These are phyloP conservation scores for Fusarium sublunatum DNA, from an alignment of 2,329 filamentous ascomycete genomes.

Conservation along the genomic window DNA sequence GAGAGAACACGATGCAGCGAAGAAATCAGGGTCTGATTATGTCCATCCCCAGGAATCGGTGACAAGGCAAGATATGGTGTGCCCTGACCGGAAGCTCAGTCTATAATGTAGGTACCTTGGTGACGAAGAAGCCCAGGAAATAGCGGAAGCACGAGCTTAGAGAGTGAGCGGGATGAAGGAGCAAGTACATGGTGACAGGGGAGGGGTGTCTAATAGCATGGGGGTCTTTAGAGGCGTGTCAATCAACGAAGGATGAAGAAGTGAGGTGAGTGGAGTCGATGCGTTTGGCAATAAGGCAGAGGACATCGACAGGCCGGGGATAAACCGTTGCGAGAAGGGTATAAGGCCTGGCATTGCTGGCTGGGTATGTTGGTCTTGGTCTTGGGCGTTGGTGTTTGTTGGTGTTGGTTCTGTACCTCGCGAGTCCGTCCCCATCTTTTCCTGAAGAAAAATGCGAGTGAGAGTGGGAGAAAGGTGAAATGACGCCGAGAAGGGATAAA, in stretches of 20 bases:
- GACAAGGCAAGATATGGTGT: slow-evolving; percentile 30
- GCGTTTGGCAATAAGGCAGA: slow-evolving; percentile 47
- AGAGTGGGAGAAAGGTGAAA: slow-evolving; percentile 2
- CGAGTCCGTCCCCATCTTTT: slow-evolving; percentile 25
- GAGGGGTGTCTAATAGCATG: slow-evolving; percentile 21
- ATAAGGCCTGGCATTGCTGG: slow-evolving; percentile 23
- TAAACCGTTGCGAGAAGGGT: slow-evolving; percentile 28
- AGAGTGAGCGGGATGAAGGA: slow-evolving; percentile 33
- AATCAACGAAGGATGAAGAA: slow-evolving; percentile 28
- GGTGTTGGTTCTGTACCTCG: slow-evolving; percentile 28
- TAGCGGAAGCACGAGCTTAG: slow-evolving; percentile 34
- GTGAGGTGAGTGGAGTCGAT: slow-evolving; percentile 38
- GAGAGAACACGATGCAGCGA: slow-evolving; percentile 38
- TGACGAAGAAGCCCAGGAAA: slow-evolving; percentile 30
- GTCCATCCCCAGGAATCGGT: slow-evolving; percentile 38
- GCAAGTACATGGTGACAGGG: slow-evolving; percentile 17
- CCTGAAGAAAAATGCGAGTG: slow-evolving; percentile 24
- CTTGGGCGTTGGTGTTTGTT: background rate
- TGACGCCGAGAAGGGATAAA: slow-evolving; percentile 10
- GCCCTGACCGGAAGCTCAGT: slow-evolving; percentile 39
- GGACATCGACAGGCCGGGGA: slow-evolving; percentile 41
- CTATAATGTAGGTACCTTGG: slow-evolving; percentile 36
- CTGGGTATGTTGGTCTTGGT: slow-evolving; percentile 17
- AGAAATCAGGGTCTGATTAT: slow-evolving; percentile 44
- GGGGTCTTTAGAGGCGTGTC: slow-evolving; percentile 27